Evolutionary conservation across 2,329 filamentous ascomycete genomes (phyloP).

Genomic region (Escovopsis sp.): DNA sequence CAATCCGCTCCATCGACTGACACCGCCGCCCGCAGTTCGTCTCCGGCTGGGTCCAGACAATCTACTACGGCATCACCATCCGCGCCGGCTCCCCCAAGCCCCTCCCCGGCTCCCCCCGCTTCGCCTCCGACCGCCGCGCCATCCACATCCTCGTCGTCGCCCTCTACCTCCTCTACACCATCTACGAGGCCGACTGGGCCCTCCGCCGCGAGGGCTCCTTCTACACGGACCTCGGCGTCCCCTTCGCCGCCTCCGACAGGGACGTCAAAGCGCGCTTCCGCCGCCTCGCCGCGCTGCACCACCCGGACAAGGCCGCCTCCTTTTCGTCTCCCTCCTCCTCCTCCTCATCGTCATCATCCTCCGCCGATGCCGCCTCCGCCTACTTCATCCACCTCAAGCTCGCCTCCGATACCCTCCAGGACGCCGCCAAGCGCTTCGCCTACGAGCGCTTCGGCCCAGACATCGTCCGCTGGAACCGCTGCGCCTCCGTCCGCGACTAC

Average conservation of each 20-base stretch:
- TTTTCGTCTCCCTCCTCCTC: slow-evolving; percentile 16
- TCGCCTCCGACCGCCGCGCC: slow-evolving; percentile 58
- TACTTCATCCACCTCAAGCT: slow-evolving; percentile 72
- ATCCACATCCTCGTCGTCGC: slow-evolving; percentile 76
- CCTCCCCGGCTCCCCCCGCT: slow-evolving; percentile 51
- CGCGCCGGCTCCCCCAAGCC: slow-evolving; percentile 78
- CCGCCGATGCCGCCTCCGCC: slow-evolving; percentile 18
- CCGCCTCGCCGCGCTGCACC: slow-evolving; percentile 53
- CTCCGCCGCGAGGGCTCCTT: slow-evolving; percentile 59
- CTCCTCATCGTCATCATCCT: slow-evolving; percentile 34
- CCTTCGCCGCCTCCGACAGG: slow-evolving; percentile 53
- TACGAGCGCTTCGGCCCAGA: slow-evolving; percentile 81
- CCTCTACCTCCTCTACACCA: slow-evolving; percentile 76
- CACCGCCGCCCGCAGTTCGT: slow-evolving; percentile 49
- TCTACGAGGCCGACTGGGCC: slow-evolving; percentile 82
- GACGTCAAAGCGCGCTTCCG: slow-evolving; percentile 77
- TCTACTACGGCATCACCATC: slow-evolving; percentile 81
- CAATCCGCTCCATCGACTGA: slow-evolving; percentile 5
- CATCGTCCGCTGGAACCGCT: slow-evolving; percentile 50
- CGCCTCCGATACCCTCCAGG: slow-evolving; percentile 68
- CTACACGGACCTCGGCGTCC: slow-evolving; percentile 63
- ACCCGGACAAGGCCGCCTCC: slow-evolving; percentile 66
- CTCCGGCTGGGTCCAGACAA: slow-evolving; percentile 59
- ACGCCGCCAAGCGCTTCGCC: slow-evolving; percentile 64
- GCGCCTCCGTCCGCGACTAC: slow-evolving; percentile 58